phyloP scores from a whole-genome alignment of 78 protist species.

The Dictyostelium purpureum region DNA sequence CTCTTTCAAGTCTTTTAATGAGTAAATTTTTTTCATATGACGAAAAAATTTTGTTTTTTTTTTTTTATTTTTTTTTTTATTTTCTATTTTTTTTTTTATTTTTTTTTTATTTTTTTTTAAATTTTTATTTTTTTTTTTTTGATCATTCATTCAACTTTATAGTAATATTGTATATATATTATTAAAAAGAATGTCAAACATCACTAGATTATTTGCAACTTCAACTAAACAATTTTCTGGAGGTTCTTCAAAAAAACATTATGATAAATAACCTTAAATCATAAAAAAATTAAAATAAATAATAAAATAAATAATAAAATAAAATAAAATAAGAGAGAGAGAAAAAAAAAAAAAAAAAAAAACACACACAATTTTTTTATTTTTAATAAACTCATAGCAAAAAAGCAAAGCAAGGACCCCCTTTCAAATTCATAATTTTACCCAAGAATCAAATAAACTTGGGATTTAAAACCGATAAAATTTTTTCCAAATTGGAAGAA shows the following conservation, averaged over 20 bases:
- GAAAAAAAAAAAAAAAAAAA: not conserved
- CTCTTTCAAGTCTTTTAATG: too few relatives aligned
- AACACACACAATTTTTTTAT: too few relatives aligned
- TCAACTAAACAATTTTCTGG: not conserved
- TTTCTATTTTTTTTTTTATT: not conserved
- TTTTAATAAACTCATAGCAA: too few relatives aligned
- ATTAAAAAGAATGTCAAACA: constrained; percentile 11
- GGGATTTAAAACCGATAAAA: too few relatives aligned
- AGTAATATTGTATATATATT: not conserved
- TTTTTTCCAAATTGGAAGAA: too few relatives aligned
- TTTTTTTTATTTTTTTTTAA: not conserved
- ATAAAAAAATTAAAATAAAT: too few relatives aligned
- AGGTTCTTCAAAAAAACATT: not conserved
- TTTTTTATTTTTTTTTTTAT: not conserved
- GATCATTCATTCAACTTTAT: not conserved
- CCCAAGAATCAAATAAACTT: too few relatives aligned
- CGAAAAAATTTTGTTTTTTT: not conserved
- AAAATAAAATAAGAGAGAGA: not conserved
- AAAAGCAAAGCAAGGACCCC: too few relatives aligned
- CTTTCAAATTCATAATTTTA: too few relatives aligned
- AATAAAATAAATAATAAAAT: too few relatives aligned
- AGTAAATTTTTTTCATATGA: too few relatives aligned
- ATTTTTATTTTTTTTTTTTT: not conserved
- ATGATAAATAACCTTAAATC: too few relatives aligned
- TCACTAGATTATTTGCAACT: not conserved